phyloP scores from a whole-genome alignment of 2,329 filamentous ascomycete species.

The Tolypocladium tropicale region DNA sequence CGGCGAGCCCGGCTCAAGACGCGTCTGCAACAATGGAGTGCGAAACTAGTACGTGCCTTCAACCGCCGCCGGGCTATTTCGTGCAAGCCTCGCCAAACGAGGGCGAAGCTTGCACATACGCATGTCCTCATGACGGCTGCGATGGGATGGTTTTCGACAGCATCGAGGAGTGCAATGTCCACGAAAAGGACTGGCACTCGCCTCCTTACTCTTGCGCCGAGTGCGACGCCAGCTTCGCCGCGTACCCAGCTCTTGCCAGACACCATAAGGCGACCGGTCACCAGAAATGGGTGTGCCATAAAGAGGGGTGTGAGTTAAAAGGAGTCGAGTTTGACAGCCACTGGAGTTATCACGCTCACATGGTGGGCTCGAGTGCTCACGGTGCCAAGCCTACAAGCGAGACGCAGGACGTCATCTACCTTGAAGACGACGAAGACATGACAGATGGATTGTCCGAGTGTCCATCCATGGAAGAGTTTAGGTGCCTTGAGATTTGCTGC shows the following conservation, averaged over 20 bases:
- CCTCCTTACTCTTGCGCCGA: neutral
- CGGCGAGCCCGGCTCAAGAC: neutral
- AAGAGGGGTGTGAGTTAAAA: neutral
- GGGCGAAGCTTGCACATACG: neutral
- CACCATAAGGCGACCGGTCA: neutral
- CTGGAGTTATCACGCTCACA: neutral
- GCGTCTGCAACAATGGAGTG: neutral
- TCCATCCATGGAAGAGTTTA: neutral
- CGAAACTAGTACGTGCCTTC: neutral
- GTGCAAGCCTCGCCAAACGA: neutral
- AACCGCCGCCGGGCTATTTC: neutral
- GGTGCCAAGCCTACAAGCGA: neutral
- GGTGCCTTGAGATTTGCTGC: neutral
- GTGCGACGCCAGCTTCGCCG: neutral
- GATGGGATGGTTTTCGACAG: neutral
- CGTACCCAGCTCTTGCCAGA: neutral
- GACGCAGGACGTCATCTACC: neutral
- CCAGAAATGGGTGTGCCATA: neutral
- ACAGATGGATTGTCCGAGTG: neutral
- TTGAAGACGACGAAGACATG: neutral
- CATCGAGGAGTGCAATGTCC: neutral
- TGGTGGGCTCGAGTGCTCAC: neutral
- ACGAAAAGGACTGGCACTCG: constrained; percentile 1
- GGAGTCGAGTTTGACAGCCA: neutral
- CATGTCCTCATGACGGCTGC: neutral